phyloP scores from a whole-genome alignment of 1,284 basidiomycete species.

The Ceratobasidium sp. region DNA sequence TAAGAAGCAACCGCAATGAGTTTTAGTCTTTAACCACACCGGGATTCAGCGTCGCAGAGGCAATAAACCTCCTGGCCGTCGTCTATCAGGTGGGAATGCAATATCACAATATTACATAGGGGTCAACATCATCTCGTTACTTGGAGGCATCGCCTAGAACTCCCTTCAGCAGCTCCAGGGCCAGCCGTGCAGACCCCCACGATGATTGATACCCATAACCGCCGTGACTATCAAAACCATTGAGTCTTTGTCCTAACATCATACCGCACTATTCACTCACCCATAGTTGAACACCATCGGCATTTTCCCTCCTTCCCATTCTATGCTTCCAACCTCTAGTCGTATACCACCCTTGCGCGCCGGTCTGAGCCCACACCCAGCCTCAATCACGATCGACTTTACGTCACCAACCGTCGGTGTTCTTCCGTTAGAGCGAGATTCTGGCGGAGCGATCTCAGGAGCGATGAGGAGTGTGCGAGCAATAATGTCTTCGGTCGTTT shows the following conservation, averaged over 20 bases:
- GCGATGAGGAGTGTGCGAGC: slow-evolving; percentile 65
- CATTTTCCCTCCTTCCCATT: slow-evolving; percentile 49
- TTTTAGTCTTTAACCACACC: too few relatives aligned
- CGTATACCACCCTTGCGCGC: slow-evolving; percentile 61
- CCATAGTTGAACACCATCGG: slow-evolving; percentile 63
- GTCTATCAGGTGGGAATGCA: too few relatives aligned
- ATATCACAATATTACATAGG: too few relatives aligned
- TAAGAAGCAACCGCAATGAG: too few relatives aligned
- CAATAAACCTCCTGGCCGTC: too few relatives aligned
- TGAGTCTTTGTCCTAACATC: too few relatives aligned
- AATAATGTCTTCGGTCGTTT: slow-evolving; percentile 66
- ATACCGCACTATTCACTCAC: slow-evolving; percentile 55
- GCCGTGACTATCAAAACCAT: slow-evolving; percentile 58
- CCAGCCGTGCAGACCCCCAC: slow-evolving; percentile 74
- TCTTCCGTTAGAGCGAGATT: slow-evolving; percentile 55
- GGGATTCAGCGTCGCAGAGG: too few relatives aligned
- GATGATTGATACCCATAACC: slow-evolving; percentile 76
- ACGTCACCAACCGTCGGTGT: slow-evolving; percentile 71
- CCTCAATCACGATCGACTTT: slow-evolving; percentile 68
- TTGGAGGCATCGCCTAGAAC: slow-evolving; percentile 1
- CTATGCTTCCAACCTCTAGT: slow-evolving; percentile 56
- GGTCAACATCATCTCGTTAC: too few relatives aligned
- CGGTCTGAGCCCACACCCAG: slow-evolving; percentile 68
- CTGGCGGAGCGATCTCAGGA: slow-evolving; percentile 74
- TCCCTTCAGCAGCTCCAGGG: slow-evolving; percentile 62